Base-by-base conservation (phyloP, 2,329 filamentous ascomycete genomes). In the Cercospora sp. region DNA sequence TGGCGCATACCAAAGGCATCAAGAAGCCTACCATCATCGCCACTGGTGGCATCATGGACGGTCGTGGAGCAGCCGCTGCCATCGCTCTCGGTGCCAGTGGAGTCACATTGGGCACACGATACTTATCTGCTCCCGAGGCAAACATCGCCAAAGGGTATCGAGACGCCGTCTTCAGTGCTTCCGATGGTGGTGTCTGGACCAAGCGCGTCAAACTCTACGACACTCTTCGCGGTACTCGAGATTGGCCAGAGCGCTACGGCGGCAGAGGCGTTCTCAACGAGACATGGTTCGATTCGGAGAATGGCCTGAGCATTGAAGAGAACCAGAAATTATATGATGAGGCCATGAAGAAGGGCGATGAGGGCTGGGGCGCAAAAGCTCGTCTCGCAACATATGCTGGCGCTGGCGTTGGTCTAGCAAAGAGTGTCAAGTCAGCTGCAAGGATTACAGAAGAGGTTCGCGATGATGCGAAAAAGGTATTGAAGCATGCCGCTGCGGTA, bases 371-470 rank as follows among this genome's bases (percentile, higher is more conserved):
- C 26, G 79, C 78, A 0, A 76, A 83, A 9, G 86, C 83, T 3
- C 81, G 88, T 67, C 80, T 89, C 80, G 88, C 86, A 4, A 86
- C 86, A 9, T 90, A 89, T 81, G 87, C 86, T 13, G 88, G 88
- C 3, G 85, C 85, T 21, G 88, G 83, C 0, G 85, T 90, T 13
- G 88, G 88, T 0, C 79, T 90, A 69, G 81, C 89, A 2, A 85
- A 77, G 57, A 77, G 82, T 45, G 79, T 86, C 1, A 81, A 81
- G 71, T 74, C 79, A 16, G 87, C 86, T 3, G 80, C 76, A 12
- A 82, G 85, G 9, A 87, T 90, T 73, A 82, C 87, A 3, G 76
- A 77, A 57, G 82, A 85, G 66, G 77, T 84, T 3, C 79, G 83
- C 59, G 76, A 79, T 5, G 81, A 81, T 34, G 77, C 79, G 16